phyloP scores from a whole-genome alignment of 2,329 filamentous ascomycete species.

The Emergomyces orientalis region DNA sequence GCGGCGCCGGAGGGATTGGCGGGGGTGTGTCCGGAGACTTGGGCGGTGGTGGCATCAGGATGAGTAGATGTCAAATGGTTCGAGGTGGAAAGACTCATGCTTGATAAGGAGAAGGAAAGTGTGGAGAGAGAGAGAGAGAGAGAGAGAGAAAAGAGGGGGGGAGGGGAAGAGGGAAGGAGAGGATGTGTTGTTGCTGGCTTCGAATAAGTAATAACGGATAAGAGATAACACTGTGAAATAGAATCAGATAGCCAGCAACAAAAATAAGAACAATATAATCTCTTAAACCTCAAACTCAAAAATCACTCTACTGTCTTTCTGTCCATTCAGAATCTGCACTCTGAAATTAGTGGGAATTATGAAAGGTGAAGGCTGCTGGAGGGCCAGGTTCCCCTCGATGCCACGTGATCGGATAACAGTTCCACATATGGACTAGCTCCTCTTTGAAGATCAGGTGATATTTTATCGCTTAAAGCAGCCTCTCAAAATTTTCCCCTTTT shows the following conservation, averaged over 20 bases:
- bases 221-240: neutral
- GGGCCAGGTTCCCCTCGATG: neutral
- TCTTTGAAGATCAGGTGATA: too few relatives aligned
- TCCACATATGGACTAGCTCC: too few relatives aligned
- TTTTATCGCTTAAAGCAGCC: too few relatives aligned
- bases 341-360: neutral
- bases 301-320: neutral
- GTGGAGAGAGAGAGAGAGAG: constrained; percentile 14
- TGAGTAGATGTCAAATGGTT: constrained; percentile 18
- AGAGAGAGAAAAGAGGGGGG: constrained; percentile 13
- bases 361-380: too few relatives aligned
- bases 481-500: too few relatives aligned
- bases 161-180: constrained; percentile 17
- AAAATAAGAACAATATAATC: neutral
- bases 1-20: constrained; percentile 38
- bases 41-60: constrained; percentile 34
- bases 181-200: neutral
- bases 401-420: neutral
- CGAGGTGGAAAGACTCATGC: constrained; percentile 32
- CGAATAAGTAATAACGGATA: neutral
- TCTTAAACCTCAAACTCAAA: neutral
- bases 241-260: neutral
- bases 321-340: neutral
- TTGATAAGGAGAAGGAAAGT: constrained; percentile 19
- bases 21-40: constrained; percentile 37